These are phyloP conservation scores for Penicillium paradoxum DNA, from an alignment of 495 filamentous ascomycete species.

Conservation along the genomic window DNA sequence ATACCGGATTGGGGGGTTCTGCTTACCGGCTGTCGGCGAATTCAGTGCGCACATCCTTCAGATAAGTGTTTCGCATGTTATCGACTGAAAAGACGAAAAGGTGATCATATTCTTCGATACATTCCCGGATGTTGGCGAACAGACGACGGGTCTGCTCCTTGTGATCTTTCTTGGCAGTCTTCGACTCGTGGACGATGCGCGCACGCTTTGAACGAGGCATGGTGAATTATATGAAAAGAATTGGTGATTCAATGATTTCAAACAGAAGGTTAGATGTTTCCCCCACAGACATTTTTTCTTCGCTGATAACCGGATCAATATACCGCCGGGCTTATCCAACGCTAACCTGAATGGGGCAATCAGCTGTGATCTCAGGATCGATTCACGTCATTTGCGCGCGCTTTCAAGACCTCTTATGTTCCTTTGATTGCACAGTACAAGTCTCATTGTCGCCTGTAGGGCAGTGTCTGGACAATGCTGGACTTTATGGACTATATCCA, in stretches of 20 bases:
- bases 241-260: constrained; percentile 7
- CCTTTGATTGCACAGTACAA: background rate
- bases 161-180: constrained; percentile 83
- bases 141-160: constrained; percentile 85
- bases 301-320: constrained; percentile 42
- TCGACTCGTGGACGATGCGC: constrained; percentile 80
- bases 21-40: constrained; percentile 76
- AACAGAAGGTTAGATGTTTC: constrained; percentile 6
- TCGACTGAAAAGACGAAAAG: constrained; percentile 90
- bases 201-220: constrained; percentile 98
- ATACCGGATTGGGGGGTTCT: background rate
- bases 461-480: constrained; percentile 58
- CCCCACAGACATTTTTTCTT: constrained; percentile 30
- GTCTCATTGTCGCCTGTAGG: background rate
- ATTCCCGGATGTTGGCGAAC: constrained; percentile 82
- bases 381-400: background rate
- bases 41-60: constrained; percentile 85
- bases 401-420: background rate
- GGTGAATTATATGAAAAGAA: constrained; percentile 28
- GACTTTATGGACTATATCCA: constrained; percentile 99
- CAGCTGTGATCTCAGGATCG: constrained; percentile 20
- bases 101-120: constrained; percentile 77
- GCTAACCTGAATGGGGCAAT: constrained; percentile 34
- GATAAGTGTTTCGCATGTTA: constrained; percentile 97
- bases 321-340: constrained; percentile 40